These are phyloP conservation scores for Xylaria sp. DNA, from an alignment of 2,329 filamentous ascomycete species.

Conservation along the genomic window DNA sequence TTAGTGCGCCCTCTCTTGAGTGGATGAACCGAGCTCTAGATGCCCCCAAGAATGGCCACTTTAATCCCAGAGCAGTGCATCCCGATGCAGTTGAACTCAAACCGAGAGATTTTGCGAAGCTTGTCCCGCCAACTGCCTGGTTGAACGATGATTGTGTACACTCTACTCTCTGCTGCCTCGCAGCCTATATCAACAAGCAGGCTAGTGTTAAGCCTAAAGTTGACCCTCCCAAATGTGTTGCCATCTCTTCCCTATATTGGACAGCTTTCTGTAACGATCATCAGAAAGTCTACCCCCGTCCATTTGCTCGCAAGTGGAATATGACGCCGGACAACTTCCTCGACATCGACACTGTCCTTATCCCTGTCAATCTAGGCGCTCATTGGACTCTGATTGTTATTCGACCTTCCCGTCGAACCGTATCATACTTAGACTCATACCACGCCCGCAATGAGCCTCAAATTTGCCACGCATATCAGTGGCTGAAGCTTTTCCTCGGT, in stretches of 20 bases:
- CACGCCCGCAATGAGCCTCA: constrained; percentile 56
- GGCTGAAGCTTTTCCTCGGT: constrained; percentile 67
- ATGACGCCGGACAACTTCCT: constrained; percentile 71
- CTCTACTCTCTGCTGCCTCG: constrained; percentile 70
- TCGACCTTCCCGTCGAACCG: constrained; percentile 66
- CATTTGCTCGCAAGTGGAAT: constrained; percentile 58
- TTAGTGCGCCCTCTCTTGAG: constrained; percentile 37
- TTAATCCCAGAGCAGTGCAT: constrained; percentile 43
- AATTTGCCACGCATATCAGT: constrained; percentile 58
- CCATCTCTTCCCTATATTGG: constrained; percentile 75
- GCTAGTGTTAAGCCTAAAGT: constrained; percentile 62
- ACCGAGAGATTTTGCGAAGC: constrained; percentile 70
- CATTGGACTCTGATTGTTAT: constrained; percentile 82
- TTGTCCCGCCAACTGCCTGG: constrained; percentile 70
- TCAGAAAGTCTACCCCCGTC: constrained; percentile 56
- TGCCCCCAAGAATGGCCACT: constrained; percentile 31
- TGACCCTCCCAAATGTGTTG: constrained; percentile 68
- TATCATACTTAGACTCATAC: constrained; percentile 78
- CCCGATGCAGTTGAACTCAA: constrained; percentile 63
- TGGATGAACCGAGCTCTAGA: constrained; percentile 43
- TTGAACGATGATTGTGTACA: constrained; percentile 83
- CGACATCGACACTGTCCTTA: constrained; percentile 72
- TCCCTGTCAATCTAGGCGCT: constrained; percentile 71
- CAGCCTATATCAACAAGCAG: constrained; percentile 66
- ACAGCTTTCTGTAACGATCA: constrained; percentile 65